Conservation (phyloP, 2,329 filamentous ascomycete species). For the Fusarium pininemorale region DNA sequence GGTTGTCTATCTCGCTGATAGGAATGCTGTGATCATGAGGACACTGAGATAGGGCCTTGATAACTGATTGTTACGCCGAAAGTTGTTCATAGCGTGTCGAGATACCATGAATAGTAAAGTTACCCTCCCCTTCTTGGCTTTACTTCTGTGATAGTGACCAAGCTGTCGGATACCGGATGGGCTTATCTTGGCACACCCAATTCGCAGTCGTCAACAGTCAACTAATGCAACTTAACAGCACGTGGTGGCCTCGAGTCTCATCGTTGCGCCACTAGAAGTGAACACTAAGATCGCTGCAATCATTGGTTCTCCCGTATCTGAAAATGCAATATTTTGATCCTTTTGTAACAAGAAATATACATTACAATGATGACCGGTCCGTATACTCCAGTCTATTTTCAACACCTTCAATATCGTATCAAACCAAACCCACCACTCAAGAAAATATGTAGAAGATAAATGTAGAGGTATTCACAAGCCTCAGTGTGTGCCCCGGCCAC, state of each 20-base stretch:
- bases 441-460: background rate
- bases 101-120: conserved; percentile 3
- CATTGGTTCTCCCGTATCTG: background rate
- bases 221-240: background rate
- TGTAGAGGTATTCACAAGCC: background rate
- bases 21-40: conserved; percentile 5
- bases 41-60: background rate
- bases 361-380: conserved; percentile 15
- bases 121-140: background rate
- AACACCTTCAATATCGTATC: background rate
- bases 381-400: conserved; percentile 8
- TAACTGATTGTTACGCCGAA: background rate
- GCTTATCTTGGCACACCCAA: background rate
- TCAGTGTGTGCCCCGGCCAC: conserved; percentile 39
- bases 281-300: background rate
- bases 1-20: conserved; percentile 4
- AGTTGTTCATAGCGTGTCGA: background rate
- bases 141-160: background rate
- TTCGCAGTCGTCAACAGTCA: background rate
- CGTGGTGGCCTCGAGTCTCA: background rate
- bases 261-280: background rate
- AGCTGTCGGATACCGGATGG: background rate
- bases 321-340: background rate
- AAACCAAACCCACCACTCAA: background rate
- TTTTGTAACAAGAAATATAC: conserved; percentile 3